Evolutionary conservation across 2,329 filamentous ascomycete species (phyloP).

Genomic region (Pyrenochaeta sp.): DNA sequence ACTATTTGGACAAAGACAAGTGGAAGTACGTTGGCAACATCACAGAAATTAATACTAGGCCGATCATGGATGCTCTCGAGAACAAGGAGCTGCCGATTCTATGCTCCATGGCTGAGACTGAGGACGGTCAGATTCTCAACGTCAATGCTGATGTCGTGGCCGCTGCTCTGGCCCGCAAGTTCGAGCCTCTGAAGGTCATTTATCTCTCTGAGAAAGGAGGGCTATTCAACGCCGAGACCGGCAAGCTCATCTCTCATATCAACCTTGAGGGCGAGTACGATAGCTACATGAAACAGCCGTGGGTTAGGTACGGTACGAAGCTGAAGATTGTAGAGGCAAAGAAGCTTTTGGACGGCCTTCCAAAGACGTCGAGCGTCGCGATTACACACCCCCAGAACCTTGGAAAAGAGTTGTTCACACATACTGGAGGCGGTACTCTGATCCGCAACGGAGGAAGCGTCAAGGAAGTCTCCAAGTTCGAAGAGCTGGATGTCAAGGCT

Average conservation of each 20-base stretch:
- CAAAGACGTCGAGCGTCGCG: slow-evolving; percentile 90
- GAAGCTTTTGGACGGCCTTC: slow-evolving; percentile 86
- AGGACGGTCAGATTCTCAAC: slow-evolving; percentile 91
- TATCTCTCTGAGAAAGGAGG: slow-evolving; percentile 99
- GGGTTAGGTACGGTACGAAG: slow-evolving; percentile 93
- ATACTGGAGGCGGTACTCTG: slow-evolving; percentile 91
- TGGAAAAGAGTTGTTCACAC: slow-evolving; percentile 96
- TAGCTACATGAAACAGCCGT: slow-evolving; percentile 88
- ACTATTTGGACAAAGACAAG: slow-evolving; percentile 95
- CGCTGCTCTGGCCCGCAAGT: slow-evolving; percentile 84
- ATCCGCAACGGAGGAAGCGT: slow-evolving; percentile 93
- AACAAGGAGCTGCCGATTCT: slow-evolving; percentile 88
- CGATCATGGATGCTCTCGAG: slow-evolving; percentile 89
- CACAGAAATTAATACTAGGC: slow-evolving; percentile 86
- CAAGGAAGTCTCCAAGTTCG: slow-evolving; percentile 72
- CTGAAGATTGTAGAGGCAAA: slow-evolving; percentile 99
- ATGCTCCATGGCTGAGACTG: slow-evolving; percentile 94
- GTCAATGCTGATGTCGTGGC: slow-evolving; percentile 98
- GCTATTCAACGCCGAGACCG: slow-evolving; percentile 90
- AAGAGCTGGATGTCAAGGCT: slow-evolving; percentile 78
- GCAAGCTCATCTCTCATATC: slow-evolving; percentile 94
- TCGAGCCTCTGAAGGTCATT: slow-evolving; percentile 96
- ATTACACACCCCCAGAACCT: slow-evolving; percentile 97
- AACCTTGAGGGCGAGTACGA: slow-evolving; percentile 98
- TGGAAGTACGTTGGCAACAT: slow-evolving; percentile 97